Percentiles rank a stretch among this genome's conserved stretches.
These are phyloP conservation scores for Penicillium occitanis DNA, from an alignment of 2,329 filamentous ascomycete species.

Conservation along the genomic window DNA sequence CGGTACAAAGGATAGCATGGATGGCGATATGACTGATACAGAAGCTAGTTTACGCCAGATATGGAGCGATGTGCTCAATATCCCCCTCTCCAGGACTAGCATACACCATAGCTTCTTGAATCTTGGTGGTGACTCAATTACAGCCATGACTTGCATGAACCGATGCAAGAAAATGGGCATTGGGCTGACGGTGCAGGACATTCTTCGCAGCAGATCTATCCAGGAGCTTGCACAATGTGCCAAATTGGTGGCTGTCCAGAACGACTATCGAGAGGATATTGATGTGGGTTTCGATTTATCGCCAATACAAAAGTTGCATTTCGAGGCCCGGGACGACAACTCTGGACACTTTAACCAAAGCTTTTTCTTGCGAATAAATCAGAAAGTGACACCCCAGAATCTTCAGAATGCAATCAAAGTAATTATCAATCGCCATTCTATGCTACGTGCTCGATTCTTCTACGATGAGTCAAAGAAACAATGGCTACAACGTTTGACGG, in stretches of 20 bases:
- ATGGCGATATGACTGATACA: constrained; percentile 27
- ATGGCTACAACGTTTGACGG: constrained; percentile 33
- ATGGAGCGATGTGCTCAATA: constrained; percentile 43
- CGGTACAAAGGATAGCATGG: not conserved
- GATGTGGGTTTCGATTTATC: constrained; percentile 37
- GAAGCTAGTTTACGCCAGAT: constrained; percentile 36
- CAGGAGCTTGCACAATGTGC: constrained; percentile 35
- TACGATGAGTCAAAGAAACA: constrained; percentile 23
- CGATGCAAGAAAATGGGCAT: constrained; percentile 49
- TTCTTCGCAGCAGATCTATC: constrained; percentile 51
- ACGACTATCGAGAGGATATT: constrained; percentile 36
- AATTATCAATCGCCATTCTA: constrained; percentile 38
- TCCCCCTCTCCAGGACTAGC: constrained; percentile 35
- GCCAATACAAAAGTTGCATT: constrained; percentile 42
- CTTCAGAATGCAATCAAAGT: constrained; percentile 33
- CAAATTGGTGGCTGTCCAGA: constrained; percentile 32
- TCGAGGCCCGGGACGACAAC: constrained; percentile 34
- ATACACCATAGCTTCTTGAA: constrained; percentile 44
- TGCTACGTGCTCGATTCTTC: constrained; percentile 38
- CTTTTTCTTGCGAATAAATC: constrained; percentile 35
- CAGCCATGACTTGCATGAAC: constrained; percentile 52
- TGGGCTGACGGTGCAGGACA: constrained; percentile 49
- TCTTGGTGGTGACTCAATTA: constrained; percentile 52
- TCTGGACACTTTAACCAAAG: constrained; percentile 43
- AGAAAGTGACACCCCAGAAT: constrained; percentile 26